Conservation (phyloP, 1,284 basidiomycete species). For the Kwoniella shivajii region DNA sequence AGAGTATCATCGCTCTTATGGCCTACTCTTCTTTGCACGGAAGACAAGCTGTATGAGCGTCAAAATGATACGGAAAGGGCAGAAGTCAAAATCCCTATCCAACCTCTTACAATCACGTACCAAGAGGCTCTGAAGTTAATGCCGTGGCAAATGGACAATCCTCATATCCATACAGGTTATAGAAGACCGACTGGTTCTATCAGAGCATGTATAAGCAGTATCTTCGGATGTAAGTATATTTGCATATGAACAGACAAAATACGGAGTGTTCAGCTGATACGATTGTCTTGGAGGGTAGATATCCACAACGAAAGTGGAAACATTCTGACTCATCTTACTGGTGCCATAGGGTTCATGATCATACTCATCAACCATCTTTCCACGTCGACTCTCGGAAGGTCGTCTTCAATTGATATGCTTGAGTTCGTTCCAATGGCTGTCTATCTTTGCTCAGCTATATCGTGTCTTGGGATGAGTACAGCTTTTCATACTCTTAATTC, state of each 20-base stretch:
- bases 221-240: conserved; percentile 68
- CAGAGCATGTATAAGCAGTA: conserved; percentile 66
- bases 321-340: conserved; percentile 83
- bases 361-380: conserved; percentile 62
- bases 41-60: not conserved
- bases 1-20: too few species aligned
- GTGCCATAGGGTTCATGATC: conserved; percentile 66
- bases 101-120: conserved; percentile 24
- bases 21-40: not conserved
- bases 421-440: conserved; percentile 56
- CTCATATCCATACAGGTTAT: conserved; percentile 72
- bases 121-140: conserved; percentile 41
- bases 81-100: not conserved
- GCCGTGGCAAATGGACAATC: conserved; percentile 63
- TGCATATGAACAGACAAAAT: conserved; percentile 15
- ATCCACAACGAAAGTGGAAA: conserved; percentile 89
- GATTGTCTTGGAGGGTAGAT: conserved; percentile 56
- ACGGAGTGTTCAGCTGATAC: not conserved
- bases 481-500: conserved; percentile 75
- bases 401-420: conserved; percentile 1
- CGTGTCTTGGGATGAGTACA: conserved; percentile 74
- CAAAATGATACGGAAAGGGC: not conserved
- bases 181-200: conserved; percentile 69
- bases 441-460: conserved; percentile 72
- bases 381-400: conserved; percentile 54